A percentile compares a stretch with the other conserved stretches of the same genome.
Evolutionary conservation across 345 rosid species (phyloP).

Genomic region (Luvunga scandens): DNA sequence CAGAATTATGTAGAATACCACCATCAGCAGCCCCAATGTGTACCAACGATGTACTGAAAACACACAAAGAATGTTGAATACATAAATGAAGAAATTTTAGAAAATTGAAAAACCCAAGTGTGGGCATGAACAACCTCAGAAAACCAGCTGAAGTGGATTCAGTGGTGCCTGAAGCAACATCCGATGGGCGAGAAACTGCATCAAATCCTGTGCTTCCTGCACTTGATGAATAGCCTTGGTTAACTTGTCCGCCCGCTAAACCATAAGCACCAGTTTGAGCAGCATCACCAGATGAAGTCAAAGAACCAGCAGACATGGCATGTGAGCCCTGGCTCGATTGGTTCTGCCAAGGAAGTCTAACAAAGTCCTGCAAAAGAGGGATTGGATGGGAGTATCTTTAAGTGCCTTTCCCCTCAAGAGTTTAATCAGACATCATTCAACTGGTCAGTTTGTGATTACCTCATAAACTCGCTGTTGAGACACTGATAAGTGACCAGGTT

Average conservation of each 20-base stretch:
- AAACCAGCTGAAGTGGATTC: conserved; percentile 54
- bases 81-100: conserved; percentile 5
- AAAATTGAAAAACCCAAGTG: neutral
- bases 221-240: conserved; percentile 46
- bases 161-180: conserved; percentile 55
- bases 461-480: conserved; percentile 97
- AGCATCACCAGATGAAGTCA: conserved; percentile 52
- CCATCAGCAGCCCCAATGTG: conserved; percentile 51
- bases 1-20: conserved; percentile 42
- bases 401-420: conserved; percentile 13
- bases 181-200: conserved; percentile 52
- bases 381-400: neutral
- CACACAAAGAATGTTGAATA: conserved; percentile 10
- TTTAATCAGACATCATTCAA: conserved; percentile 8
- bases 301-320: conserved; percentile 47
- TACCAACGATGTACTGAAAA: conserved; percentile 52
- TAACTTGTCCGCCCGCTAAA: conserved; percentile 51
- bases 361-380: conserved; percentile 67
- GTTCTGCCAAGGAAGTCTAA: conserved; percentile 95
- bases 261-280: conserved; percentile 46
- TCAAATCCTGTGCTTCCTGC: conserved; percentile 52
- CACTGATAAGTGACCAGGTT: conserved; percentile 82
- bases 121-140: conserved; percentile 41
- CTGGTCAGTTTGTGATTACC: conserved; percentile 39
- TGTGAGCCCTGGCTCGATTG: conserved; percentile 71